Evolutionary conservation across 108 stramenopile genomes (phyloP).

Genomic region (Nannochloropsis oceanica): DNA sequence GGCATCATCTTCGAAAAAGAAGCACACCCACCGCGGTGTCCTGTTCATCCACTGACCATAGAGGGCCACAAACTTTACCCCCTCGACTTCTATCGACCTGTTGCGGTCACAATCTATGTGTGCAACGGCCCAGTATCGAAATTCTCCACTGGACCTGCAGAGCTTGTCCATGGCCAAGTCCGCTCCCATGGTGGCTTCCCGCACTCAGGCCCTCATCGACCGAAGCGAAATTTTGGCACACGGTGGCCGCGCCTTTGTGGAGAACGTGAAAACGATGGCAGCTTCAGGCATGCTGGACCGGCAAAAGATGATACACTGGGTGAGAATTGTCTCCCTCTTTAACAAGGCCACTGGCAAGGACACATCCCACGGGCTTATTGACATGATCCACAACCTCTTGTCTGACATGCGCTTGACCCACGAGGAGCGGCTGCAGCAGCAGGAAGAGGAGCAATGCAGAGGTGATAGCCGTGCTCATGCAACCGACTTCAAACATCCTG

Average conservation of each 20-base stretch:
- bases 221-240: not conserved
- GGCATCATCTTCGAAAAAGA: no score
- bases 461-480: not conserved
- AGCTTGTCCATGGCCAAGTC: not conserved
- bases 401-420: not conserved
- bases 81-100: not conserved
- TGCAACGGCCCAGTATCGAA: not conserved
- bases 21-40: no score
- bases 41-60: no score
- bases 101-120: not conserved
- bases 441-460: not conserved
- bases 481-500: not conserved
- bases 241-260: not conserved
- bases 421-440: not conserved
- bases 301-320: not conserved
- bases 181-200: not conserved
- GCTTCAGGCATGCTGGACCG: not conserved
- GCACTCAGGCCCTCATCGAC: not conserved
- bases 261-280: not conserved
- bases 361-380: not conserved
- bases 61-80: no score
- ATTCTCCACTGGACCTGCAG: not conserved
- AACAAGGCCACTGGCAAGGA: not conserved
- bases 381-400: not conserved
- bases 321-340: not conserved